A percentile compares a stretch with the other conserved stretches of the same genome.
phyloP scores from a whole-genome alignment of 2,329 filamentous ascomycete genomes.

The Drechslerella dactyloides region DNA sequence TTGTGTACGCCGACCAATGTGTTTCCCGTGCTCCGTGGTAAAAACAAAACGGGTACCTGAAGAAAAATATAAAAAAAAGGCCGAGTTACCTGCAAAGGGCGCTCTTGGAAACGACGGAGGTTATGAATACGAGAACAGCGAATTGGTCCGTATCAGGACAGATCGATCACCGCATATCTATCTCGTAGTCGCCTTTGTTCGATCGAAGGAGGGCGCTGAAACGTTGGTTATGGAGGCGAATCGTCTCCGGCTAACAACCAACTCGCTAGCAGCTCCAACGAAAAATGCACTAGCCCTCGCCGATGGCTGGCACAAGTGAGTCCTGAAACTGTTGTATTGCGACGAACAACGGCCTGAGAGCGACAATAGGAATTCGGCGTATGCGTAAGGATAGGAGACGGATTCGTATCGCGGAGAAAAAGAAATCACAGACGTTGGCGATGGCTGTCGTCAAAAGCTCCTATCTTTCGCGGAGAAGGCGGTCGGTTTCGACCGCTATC shows the following conservation, averaged over 20 bases:
- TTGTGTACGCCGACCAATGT: neutral
- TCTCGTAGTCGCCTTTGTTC: slow-evolving; percentile 35
- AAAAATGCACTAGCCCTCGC: slow-evolving; percentile 15
- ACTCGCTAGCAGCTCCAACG: slow-evolving; percentile 34
- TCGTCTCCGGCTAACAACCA: slow-evolving; percentile 23
- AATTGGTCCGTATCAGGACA: slow-evolving; percentile 18
- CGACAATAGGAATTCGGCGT: neutral
- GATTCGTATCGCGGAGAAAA: neutral
- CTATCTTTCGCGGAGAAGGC: slow-evolving; percentile 5
- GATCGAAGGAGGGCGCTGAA: slow-evolving; percentile 25
- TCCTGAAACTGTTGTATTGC: slow-evolving; percentile 32
- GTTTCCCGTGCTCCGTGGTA: too few species aligned
- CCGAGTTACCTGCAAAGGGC: slow-evolving; percentile 26
- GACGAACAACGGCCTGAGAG: slow-evolving; percentile 21
- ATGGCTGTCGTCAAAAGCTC: neutral
- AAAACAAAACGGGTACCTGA: slow-evolving; percentile 18
- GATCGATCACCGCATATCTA: slow-evolving; percentile 41
- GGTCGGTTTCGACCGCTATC: slow-evolving; percentile 21
- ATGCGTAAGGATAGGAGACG: slow-evolving; percentile 7
- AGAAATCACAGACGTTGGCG: neutral
- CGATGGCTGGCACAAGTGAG: slow-evolving; percentile 6
- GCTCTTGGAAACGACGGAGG: slow-evolving; percentile 14
- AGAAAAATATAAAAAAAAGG: slow-evolving; percentile 4
- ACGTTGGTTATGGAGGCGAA: slow-evolving; percentile 42
- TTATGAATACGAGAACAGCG: slow-evolving; percentile 19